Evolutionary conservation across 495 filamentous ascomycete genomes (phyloP), one percentile per base, ranked within the genome.

Genomic region (Hypoxylon trugodes): DNA sequence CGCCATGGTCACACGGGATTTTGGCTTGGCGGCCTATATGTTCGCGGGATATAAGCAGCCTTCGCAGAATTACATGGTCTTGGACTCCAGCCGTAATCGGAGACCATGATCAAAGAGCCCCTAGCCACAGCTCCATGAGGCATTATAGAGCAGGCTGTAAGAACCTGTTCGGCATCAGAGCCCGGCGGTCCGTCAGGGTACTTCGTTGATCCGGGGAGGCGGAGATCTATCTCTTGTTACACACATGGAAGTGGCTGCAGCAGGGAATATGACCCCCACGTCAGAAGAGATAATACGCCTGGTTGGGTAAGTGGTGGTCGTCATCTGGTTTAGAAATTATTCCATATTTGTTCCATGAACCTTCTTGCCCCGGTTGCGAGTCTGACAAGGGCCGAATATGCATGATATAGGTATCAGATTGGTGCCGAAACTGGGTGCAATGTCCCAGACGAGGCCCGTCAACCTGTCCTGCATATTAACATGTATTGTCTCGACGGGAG

Each of bases 361-460:
- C 8, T 37, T 43, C 24, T 61, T 19, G 57, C 53, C 56, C 50
- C 50, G 51, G 52, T 61, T 57, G 57, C 38, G 46, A 66, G 35
- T 36, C 21, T 58, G 40, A 61, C 64, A 67, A 61, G 64, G 64
- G 38, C 57, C 57, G 64, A 65, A 67, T 67, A 67, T 58, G 58
- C 64, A 61, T n/a, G 32, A 42, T 33, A 48, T 26, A n/a, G n/a
- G 10, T 25, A 15, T 13, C 36, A 53, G 32, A 28, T n/a, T 26
- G 49, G 62, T 49, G 19, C 50, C 49, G 48, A 49, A 36, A 55
- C 54, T 54, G 18, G 36, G 16, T 59, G 13, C 22, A 35, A 48
- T 47, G 13, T 38, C 24, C 46, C 15, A 50, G 37, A 33, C 24
- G 21, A 53, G 51, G 16, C n/a, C n/a, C 30, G 13, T 47, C 12